Percentiles rank a stretch among this genome's conserved stretches.
phyloP scores from a whole-genome alignment of 345 rosid genomes.

The Heritiera littoralis region DNA sequence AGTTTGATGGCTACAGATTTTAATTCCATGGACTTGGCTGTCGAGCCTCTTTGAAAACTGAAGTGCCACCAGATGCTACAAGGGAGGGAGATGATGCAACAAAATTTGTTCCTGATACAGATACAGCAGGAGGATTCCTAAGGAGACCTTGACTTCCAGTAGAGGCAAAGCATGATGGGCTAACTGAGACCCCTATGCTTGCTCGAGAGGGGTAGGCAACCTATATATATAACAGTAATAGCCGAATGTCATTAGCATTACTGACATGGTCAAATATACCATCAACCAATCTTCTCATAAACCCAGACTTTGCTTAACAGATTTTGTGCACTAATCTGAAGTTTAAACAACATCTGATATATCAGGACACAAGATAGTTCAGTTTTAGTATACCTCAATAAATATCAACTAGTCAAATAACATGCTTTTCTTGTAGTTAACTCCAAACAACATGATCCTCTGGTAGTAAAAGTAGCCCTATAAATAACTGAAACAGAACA shows the following conservation, averaged over 20 bases:
- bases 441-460: not conserved
- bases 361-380: not conserved
- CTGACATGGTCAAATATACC: not conserved
- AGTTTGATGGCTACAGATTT: slow-evolving; percentile 8
- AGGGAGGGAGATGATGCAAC: slow-evolving; percentile 87
- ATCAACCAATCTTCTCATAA: slow-evolving; percentile 1
- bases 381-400: not conserved
- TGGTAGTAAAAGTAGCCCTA: not conserved
- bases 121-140: slow-evolving; percentile 49
- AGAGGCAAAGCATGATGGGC: slow-evolving; percentile 78
- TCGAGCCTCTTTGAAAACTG: slow-evolving; percentile 69
- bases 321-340: not conserved
- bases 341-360: not conserved
- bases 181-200: slow-evolving; percentile 43
- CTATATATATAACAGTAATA: slow-evolving; percentile 35
- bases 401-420: not conserved
- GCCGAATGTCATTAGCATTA: slow-evolving; percentile 5
- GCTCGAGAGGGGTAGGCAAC: slow-evolving; percentile 59
- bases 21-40: slow-evolving; percentile 86
- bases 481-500: slow-evolving; percentile 1
- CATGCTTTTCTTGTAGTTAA: not conserved
- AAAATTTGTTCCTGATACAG: slow-evolving; percentile 80
- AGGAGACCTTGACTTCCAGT: slow-evolving; percentile 46
- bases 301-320: not conserved
- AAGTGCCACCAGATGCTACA: slow-evolving; percentile 90